A percentile compares a stretch with the other conserved stretches of the same genome.
Conservation (phyloP, 2,329 filamentous ascomycete genomes). For the Fusarium liriodendri region DNA sequence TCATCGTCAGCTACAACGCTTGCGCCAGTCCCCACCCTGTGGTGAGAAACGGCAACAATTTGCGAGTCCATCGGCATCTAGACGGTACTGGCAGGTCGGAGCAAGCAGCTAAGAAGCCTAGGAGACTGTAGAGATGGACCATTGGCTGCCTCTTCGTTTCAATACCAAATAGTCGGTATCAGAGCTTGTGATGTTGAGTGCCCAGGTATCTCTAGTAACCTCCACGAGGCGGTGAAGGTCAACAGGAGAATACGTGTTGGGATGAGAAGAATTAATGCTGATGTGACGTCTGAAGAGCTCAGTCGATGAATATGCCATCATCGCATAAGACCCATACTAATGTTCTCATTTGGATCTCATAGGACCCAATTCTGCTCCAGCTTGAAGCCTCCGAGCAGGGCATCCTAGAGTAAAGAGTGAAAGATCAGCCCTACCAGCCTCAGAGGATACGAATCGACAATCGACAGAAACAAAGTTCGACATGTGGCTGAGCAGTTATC, state of each 20-base stretch:
- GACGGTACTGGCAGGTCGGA: background rate
- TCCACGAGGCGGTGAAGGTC: background rate
- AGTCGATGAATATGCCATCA: background rate
- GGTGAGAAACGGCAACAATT: background rate
- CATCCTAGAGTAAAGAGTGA: background rate
- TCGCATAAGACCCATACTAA: background rate
- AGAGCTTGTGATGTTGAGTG: background rate
- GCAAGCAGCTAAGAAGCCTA: background rate
- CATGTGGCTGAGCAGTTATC: background rate
- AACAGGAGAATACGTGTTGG: no score
- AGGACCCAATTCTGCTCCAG: background rate
- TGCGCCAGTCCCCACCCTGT: background rate
- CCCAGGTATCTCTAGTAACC: background rate
- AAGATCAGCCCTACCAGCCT: background rate
- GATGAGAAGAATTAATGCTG: background rate
- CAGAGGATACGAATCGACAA: background rate
- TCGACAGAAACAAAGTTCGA: background rate
- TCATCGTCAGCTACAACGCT: background rate
- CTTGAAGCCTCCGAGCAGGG: background rate
- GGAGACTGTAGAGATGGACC: background rate
- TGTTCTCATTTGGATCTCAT: background rate
- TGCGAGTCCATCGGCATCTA: conserved; percentile 2
- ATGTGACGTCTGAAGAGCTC: background rate
- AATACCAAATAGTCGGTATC: background rate
- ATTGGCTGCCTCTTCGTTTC: background rate